A percentile compares a stretch with the other conserved stretches of the same genome.
Conservation (phyloP, 2,329 filamentous ascomycete species). For the Clonostachys solani region DNA sequence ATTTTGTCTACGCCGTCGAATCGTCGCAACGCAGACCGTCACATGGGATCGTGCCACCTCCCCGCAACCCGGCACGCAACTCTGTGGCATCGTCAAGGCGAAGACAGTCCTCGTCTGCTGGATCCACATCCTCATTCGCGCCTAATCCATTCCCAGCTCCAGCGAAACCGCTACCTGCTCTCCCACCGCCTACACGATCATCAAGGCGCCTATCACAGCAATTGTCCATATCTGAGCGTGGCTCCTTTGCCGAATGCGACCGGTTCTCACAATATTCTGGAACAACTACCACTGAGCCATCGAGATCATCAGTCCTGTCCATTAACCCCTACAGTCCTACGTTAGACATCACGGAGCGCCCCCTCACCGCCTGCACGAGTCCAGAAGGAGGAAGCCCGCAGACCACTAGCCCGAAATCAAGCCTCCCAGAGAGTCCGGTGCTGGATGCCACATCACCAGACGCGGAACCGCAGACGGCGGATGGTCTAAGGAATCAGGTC, state of each 20-base stretch:
- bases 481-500: not conserved
- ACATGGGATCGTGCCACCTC: too few relatives aligned
- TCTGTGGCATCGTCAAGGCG: not conserved
- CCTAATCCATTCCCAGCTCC: constrained; percentile 3
- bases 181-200: not conserved
- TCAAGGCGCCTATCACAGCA: constrained; percentile 1
- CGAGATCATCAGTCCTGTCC: constrained; percentile 2
- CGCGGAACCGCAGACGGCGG: not conserved
- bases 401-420: not conserved
- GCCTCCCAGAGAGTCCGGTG: too few relatives aligned
- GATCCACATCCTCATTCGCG: not conserved
- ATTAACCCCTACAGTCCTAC: not conserved
- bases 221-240: not conserved
- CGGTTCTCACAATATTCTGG: constrained; percentile 4
- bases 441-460: too few relatives aligned
- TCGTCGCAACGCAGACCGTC: not conserved
- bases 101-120: constrained; percentile 2
- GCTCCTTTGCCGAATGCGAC: constrained; percentile 2
- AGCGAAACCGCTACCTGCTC: constrained; percentile 2
- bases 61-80: not conserved
- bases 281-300: constrained; percentile 1
- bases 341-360: not conserved
- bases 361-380: not conserved
- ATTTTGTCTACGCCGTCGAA: not conserved
- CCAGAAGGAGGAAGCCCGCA: not conserved